Base-by-base conservation (phyloP, 2,329 filamentous ascomycete species). In the Aspergillaceae sp. region DNA sequence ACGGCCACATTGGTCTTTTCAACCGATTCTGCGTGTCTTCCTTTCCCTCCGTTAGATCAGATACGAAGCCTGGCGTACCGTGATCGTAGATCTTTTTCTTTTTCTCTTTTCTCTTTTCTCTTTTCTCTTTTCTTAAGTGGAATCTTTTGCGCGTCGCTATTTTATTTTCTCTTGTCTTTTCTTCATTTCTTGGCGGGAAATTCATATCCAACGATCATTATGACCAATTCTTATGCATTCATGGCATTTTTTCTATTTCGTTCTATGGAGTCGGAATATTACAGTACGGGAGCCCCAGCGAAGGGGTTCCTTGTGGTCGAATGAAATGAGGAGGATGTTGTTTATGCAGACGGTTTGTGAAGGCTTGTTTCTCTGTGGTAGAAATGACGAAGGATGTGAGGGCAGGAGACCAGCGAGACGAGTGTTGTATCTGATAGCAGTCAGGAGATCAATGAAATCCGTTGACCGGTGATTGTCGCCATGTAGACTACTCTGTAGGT, bases 201-300 rank as follows among this genome's bases (percentile, higher is more conserved):
- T 62, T 56, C 60, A 58, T 62, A 59, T 58, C 53, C 56, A 57
- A 64, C 59, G 63, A 64, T 65, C 60, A 57, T 65, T 62, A 66
- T 64, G 63, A 64, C 60, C 57, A 57, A 60, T 53, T 54, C 52
- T 59, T 47, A 60, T 64, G 59, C 60, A 60, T 64, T 56, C 56
- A 61, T 61, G 70, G 68, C 52, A 61, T 70, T 50, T 57, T 50
- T 57, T 40, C 40, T 43, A 50, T 51, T 52, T 52, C 42, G 46
- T 48, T 54, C 44, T 48, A 53, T 49, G 52, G 54, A 56, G 49
- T 57, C 54, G 47, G 53, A 29, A 41, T 54, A 50, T 45, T 46
- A 19, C 19, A 19, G 19, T 19, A 19, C 19, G 19, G 19, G 19
- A 19, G 19, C 19, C 19, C 19, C 19, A 19, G 19, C 19, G 19